A percentile compares a stretch with the other conserved stretches of the same genome.
phyloP scores from a whole-genome alignment of 2,329 filamentous ascomycete genomes.

The Fusarium sp. region DNA sequence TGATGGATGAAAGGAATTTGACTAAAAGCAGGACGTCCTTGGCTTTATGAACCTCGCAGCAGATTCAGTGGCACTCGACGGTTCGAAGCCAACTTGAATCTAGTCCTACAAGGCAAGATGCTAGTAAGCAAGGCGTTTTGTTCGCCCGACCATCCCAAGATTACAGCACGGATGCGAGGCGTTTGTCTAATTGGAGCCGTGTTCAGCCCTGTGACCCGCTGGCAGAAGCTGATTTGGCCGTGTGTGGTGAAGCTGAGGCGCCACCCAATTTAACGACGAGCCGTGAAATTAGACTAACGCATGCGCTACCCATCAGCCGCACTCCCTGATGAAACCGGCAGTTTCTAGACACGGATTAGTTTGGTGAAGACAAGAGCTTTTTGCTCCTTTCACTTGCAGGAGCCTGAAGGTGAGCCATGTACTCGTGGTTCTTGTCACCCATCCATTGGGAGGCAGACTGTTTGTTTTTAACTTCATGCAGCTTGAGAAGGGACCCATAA shows the following conservation, averaged over 20 bases:
- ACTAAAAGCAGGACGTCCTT: neutral
- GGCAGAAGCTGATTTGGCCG: constrained; percentile 35
- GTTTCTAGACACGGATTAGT: neutral
- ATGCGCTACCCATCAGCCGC: neutral
- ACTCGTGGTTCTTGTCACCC: neutral
- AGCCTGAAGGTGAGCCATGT: neutral
- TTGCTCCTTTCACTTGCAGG: neutral
- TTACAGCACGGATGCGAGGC: constrained; percentile 15
- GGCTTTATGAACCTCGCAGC: neutral
- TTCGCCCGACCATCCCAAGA: constrained; percentile 5
- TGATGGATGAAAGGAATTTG: neutral
- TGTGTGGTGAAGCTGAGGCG: constrained; percentile 25
- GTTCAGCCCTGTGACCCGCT: constrained; percentile 40
- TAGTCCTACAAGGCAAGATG: constrained; percentile 5
- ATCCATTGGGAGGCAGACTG: neutral
- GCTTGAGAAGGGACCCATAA: constrained; percentile 4
- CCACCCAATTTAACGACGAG: constrained; percentile 40
- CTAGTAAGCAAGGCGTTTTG: constrained; percentile 20
- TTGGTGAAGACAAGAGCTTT: neutral
- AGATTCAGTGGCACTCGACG: neutral
- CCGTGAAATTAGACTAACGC: constrained; percentile 25
- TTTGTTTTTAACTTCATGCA: neutral
- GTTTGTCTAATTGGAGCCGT: neutral
- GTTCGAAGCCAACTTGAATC: neutral
- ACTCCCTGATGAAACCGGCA: constrained; percentile 2